Evolutionary conservation across 805 yeast species (phyloP).

Genomic region (Isabelozyma rhagii): DNA sequence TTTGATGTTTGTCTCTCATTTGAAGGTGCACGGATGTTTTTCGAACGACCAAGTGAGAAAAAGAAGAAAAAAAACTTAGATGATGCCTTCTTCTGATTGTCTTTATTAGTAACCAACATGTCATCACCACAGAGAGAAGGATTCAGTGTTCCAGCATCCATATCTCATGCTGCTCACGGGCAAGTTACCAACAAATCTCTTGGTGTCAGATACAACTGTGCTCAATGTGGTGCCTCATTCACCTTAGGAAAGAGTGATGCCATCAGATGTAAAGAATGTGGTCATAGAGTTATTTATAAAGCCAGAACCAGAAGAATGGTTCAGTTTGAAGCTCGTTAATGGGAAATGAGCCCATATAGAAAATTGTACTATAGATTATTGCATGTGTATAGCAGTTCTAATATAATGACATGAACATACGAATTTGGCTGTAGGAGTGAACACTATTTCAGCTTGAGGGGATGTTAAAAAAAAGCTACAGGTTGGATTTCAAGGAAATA

Average conservation of each 20-base stretch:
- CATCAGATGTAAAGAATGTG: conserved; percentile 97
- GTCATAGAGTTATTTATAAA: conserved; percentile 95
- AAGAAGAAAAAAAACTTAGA: not conserved
- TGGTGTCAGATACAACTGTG: conserved; percentile 92
- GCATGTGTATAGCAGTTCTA: not conserved
- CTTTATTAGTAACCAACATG: conserved; percentile 16
- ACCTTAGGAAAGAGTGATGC: conserved; percentile 91
- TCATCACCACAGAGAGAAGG: conserved; percentile 74
- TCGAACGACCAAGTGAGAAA: not conserved
- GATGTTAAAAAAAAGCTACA: not conserved
- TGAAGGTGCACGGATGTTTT: not conserved
- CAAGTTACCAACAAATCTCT: conserved; percentile 60
- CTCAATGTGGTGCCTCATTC: conserved; percentile 90
- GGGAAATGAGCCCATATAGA: not conserved
- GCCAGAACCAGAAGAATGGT: conserved; percentile 97
- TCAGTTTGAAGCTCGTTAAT: conserved; percentile 44
- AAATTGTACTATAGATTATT: not conserved
- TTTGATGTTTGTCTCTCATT: not conserved
- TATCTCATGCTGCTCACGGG: conserved; percentile 78
- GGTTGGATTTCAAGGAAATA: not conserved
- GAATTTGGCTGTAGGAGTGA: too few species aligned
- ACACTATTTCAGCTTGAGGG: too few species aligned
- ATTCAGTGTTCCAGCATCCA: conserved; percentile 75
- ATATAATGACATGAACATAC: not conserved
- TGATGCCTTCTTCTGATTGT: not conserved